These are phyloP conservation scores for Boletales sp. DNA, from an alignment of 768 basidiomycete genomes.

Conservation along the genomic window DNA sequence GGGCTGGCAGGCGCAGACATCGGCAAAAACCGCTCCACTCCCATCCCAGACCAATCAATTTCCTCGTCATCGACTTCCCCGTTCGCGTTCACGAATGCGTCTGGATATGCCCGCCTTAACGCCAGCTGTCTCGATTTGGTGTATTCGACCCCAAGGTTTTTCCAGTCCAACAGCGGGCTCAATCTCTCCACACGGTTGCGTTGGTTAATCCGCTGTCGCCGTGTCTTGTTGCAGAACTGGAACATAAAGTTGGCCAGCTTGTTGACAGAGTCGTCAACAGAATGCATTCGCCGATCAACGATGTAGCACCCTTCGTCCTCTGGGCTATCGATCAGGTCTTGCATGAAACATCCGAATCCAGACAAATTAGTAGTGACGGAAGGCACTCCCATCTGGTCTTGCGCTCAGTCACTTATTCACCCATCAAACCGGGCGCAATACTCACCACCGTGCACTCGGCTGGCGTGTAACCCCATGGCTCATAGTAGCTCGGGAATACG, in stretches of 20 bases:
- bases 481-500: constrained; percentile 97
- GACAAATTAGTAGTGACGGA: constrained; percentile 97
- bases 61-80: constrained; percentile 50
- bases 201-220: constrained; percentile 98
- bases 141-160: constrained; percentile 96
- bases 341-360: constrained; percentile 98
- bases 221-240: constrained; percentile 72
- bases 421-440: constrained; percentile 11
- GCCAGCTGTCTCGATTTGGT: constrained; percentile 92
- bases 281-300: constrained; percentile 86
- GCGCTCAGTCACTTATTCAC: constrained; percentile 7
- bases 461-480: constrained; percentile 95
- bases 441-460: constrained; percentile 97
- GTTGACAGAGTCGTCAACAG: constrained; percentile 87
- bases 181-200: constrained; percentile 96
- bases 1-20: constrained; percentile 87
- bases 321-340: constrained; percentile 92
- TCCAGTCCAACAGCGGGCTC: constrained; percentile 94
- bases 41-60: constrained; percentile 35
- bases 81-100: constrained; percentile 71
- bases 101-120: constrained; percentile 90
- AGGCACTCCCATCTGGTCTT: constrained; percentile 88
- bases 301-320: constrained; percentile 97
- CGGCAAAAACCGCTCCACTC: constrained; percentile 66
- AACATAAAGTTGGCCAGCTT: constrained; percentile 77